A percentile compares a stretch with the other conserved stretches of the same genome.
Evolutionary conservation across 306 rosid genomes (phyloP).

Genomic region (Acacia melanoxylon): DNA sequence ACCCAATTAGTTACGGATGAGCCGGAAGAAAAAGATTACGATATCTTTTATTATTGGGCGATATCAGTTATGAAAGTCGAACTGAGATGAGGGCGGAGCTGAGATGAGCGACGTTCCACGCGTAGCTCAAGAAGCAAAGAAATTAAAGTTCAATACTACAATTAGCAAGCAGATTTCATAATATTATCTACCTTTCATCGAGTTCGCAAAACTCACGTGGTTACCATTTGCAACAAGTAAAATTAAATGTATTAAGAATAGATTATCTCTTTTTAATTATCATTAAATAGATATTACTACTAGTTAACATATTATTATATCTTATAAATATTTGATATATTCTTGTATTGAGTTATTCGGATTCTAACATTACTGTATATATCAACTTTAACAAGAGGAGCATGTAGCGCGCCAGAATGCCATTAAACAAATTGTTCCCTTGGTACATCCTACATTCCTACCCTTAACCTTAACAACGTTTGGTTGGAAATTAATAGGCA

Average conservation of each 20-base stretch:
- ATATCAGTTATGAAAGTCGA: too few relatives aligned
- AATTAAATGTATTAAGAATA: neutral
- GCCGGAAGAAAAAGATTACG: neutral
- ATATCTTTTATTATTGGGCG: too few relatives aligned
- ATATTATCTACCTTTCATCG: neutral
- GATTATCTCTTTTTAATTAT: neutral
- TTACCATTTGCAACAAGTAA: neutral
- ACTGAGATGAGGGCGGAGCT: neutral
- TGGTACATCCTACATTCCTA: neutral
- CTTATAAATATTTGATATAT: too few relatives aligned
- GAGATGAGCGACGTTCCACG: neutral
- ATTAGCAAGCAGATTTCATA: too few relatives aligned
- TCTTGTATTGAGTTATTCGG: too few relatives aligned
- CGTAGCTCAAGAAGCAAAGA: neutral
- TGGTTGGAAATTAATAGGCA: too few relatives aligned
- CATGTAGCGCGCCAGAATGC: neutral
- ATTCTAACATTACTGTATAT: too few relatives aligned
- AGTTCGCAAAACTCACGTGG: neutral
- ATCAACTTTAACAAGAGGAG: neutral
- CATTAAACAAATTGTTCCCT: neutral
- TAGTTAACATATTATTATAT: too few relatives aligned
- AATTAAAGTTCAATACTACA: neutral
- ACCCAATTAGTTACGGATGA: neutral
- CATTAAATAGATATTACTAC: neutral
- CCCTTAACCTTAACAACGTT: neutral